Conservation (phyloP, 768 basidiomycete genomes). For the Leucocoprinus sp. region DNA sequence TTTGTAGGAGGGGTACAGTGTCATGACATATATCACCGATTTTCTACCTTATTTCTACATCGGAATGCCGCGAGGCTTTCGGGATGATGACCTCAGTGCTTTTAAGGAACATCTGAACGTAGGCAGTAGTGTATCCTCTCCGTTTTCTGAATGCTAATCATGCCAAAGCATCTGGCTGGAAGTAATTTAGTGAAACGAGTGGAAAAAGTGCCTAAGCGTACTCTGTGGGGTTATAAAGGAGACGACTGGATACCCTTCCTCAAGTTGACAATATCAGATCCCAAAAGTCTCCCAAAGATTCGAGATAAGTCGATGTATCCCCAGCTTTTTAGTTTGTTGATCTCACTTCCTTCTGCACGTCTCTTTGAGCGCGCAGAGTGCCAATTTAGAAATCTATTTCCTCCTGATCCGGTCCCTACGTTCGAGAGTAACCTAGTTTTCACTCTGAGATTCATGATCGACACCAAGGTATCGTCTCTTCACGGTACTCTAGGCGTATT, state of each 20-base stretch:
- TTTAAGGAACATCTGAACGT: slow-evolving; percentile 75
- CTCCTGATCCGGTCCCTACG: slow-evolving; percentile 45
- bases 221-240: slow-evolving; percentile 84
- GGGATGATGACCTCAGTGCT: slow-evolving; percentile 51
- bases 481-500: background rate
- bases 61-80: slow-evolving; percentile 78
- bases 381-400: slow-evolving; percentile 52
- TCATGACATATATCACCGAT: slow-evolving; percentile 71
- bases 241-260: slow-evolving; percentile 76
- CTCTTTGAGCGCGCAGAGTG: slow-evolving; percentile 72
- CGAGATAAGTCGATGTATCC: slow-evolving; percentile 62
- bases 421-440: slow-evolving; percentile 95
- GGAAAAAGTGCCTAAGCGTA: slow-evolving; percentile 57
- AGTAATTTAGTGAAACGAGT: slow-evolving; percentile 29
- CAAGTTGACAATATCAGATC: slow-evolving; percentile 71
- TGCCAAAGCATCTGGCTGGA: slow-evolving; percentile 2
- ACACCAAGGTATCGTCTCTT: slow-evolving; percentile 59
- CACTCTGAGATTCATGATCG: slow-evolving; percentile 94
- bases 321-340: slow-evolving; percentile 12
- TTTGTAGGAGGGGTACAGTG: slow-evolving; percentile 74
- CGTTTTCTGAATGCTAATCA: background rate
- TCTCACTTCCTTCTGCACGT: slow-evolving; percentile 29
- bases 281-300: slow-evolving; percentile 75
- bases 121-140: slow-evolving; percentile 19
- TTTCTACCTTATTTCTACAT: slow-evolving; percentile 95